These are phyloP conservation scores for Pilobolus umbonatus DNA, from an alignment of 192 early-diverging fungal genomes.

Conservation along the genomic window DNA sequence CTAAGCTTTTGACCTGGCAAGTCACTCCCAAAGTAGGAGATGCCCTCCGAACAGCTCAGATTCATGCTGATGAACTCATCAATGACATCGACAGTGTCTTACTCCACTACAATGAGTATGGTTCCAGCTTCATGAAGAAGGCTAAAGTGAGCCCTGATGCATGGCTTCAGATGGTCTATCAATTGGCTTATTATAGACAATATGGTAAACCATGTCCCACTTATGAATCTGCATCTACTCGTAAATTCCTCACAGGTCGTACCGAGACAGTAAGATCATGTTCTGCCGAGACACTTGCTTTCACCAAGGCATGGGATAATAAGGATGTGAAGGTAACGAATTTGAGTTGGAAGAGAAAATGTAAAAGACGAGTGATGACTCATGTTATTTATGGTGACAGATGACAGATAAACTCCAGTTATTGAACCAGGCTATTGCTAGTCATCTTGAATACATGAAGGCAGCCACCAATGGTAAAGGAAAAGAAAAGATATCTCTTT, in stretches of 20 bases:
- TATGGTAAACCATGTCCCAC: conserved; percentile 66
- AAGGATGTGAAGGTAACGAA: conserved; percentile 49
- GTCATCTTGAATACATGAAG: conserved; percentile 71
- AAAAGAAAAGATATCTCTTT: no score
- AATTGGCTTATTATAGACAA: conserved; percentile 75
- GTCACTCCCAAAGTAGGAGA: conserved; percentile 49
- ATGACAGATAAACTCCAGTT: conserved; percentile 41
- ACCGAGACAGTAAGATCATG: conserved; percentile 90
- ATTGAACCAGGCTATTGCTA: conserved; percentile 60
- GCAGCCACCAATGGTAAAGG: conserved; percentile 70
- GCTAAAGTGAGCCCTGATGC: conserved; percentile 82
- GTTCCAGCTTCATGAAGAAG: conserved; percentile 81
- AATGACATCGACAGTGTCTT: conserved; percentile 68
- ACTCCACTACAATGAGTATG: conserved; percentile 69
- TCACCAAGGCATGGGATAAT: conserved; percentile 72
- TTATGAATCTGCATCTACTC: conserved; percentile 74
- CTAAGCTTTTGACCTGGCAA: conserved; percentile 69
- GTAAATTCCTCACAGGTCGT: conserved; percentile 74
- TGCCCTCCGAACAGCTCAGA: conserved; percentile 57
- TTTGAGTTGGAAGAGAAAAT: conserved; percentile 3
- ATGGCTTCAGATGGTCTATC: conserved; percentile 86
- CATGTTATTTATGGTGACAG: no score
- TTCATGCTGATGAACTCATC: conserved; percentile 59
- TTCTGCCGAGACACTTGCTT: conserved; percentile 71
- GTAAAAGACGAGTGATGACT: no score